Evolutionary conservation across 345 rosid genomes (phyloP), one percentile per base, ranked within the genome.

Genomic region (Melaleuca alternifolia): DNA sequence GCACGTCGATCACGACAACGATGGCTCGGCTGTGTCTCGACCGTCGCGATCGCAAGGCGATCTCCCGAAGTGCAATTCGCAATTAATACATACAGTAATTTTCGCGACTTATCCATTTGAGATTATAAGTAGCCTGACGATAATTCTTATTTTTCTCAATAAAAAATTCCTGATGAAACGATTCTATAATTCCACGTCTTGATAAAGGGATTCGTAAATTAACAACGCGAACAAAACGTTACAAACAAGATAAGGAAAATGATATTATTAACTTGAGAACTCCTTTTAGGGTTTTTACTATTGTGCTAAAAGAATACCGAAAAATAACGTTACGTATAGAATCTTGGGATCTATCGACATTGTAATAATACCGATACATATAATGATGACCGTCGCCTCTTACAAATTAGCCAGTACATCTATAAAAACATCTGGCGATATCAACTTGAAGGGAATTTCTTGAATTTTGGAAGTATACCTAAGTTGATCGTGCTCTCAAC

Each of bases 141-240:
- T 30, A 37, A 30, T n/a, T 0, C 77, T 2, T 9, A 33, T 33
- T 65, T 65, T 33, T 9, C 3, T 4, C 12, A 1, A 1, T 71
- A 18, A 71, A 71, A 3, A 71, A 18, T 5, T 71, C 0, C 13
- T 11, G 0, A 0, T 1, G 1, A 3, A 18, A 71, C 33, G 13
- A 71, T 18, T 71, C 12, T 18, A 33, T 71, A 37, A 37, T 33
- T 71, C 33, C 13, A 5, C 1, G 0, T 65, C 2, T 4, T 20
- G 11, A 0, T 33, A 3, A 1, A 1, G 7, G 33, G 1, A 65
- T 10, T 65, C 1, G 1, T 1, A 12, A 65, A 23, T 65, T 10
- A 37, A 33, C 33, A 33, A 2, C 3, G 20, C 24, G 2, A 15
- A 33, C 10, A 2, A 37, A 20, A 5, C 9, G 26, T 33, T 18